Evolutionary conservation across 495 filamentous ascomycete species (phyloP).

Genomic region (Hypoxylon lienhwacheense): DNA sequence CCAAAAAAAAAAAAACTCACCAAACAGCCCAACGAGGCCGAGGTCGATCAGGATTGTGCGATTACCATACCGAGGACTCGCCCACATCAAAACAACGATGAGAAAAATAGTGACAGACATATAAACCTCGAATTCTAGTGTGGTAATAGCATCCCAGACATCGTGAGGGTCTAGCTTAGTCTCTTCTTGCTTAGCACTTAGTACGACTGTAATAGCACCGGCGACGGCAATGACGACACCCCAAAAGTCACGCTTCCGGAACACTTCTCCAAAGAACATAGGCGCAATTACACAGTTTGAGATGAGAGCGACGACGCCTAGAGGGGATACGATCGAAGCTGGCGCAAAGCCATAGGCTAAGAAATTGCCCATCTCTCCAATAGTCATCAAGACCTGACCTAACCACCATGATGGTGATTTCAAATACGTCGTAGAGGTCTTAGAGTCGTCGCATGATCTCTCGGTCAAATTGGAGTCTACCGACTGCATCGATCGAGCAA

Average conservation of each 20-base stretch:
- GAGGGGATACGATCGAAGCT: slow-evolving; percentile 93
- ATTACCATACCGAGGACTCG: slow-evolving; percentile 78
- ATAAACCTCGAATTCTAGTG: slow-evolving; percentile 89
- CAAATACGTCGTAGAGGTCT: slow-evolving; percentile 62
- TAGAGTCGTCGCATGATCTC: slow-evolving; percentile 40
- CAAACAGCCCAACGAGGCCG: slow-evolving; percentile 88
- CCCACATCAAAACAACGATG: slow-evolving; percentile 75
- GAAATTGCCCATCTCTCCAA: slow-evolving; percentile 96
- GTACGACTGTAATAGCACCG: slow-evolving; percentile 89
- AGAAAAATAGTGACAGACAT: slow-evolving; percentile 71
- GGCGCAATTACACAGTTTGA: slow-evolving; percentile 97
- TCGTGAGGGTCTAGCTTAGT: slow-evolving; percentile 88
- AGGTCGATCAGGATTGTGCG: slow-evolving; percentile 90
- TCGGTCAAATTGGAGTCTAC: slow-evolving; percentile 44
- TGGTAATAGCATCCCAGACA: slow-evolving; percentile 85
- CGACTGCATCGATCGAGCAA: slow-evolving; percentile 51
- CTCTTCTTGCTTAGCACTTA: slow-evolving; percentile 88
- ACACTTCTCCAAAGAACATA: slow-evolving; percentile 84
- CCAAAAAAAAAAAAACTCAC: slow-evolving; percentile 53
- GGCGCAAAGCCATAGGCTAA: slow-evolving; percentile 98
- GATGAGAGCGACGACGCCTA: slow-evolving; percentile 91
- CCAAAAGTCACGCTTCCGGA: slow-evolving; percentile 81
- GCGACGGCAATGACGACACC: slow-evolving; percentile 82
- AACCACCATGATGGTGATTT: slow-evolving; percentile 94
- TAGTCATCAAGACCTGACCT: slow-evolving; percentile 84